Percentiles rank a stretch among this genome's conserved stretches.
phyloP scores from a whole-genome alignment of 2,329 filamentous ascomycete species.

The Aspergillus pseudonomiae region DNA sequence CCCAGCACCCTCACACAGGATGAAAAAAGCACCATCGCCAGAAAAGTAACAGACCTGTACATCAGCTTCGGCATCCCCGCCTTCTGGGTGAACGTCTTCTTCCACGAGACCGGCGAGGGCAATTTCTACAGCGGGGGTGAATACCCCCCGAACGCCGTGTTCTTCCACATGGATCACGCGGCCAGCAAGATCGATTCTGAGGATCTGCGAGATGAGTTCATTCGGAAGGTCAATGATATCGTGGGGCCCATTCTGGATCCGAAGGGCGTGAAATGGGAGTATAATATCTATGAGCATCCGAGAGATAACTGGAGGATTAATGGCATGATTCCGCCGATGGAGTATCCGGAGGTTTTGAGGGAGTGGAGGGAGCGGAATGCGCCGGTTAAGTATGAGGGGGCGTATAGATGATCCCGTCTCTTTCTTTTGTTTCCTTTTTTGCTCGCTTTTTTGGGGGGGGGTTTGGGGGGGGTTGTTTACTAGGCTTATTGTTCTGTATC shows the following conservation, averaged over 20 bases:
- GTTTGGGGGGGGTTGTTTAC: too few relatives aligned
- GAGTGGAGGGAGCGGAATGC: constrained; percentile 4
- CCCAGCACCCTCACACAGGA: constrained; percentile 6
- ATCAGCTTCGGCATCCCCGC: neutral
- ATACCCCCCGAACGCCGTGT: constrained; percentile 1
- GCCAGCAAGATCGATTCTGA: constrained; percentile 11
- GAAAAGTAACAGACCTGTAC: constrained; percentile 10
- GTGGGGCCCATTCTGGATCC: constrained; percentile 6
- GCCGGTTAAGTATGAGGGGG: neutral
- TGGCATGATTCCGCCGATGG: constrained; percentile 12
- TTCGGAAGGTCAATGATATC: neutral
- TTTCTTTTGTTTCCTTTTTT: too few relatives aligned
- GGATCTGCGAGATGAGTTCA: constrained; percentile 6
- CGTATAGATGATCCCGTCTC: neutral
- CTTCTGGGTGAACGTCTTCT: constrained; percentile 5
- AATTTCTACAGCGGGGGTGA: constrained; percentile 8
- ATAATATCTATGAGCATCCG: constrained; percentile 13
- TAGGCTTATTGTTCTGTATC: too few relatives aligned
- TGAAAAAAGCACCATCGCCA: constrained; percentile 12
- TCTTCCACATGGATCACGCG: constrained; percentile 10
- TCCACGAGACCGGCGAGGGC: neutral
- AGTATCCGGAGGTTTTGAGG: neutral
- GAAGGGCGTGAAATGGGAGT: constrained; percentile 17
- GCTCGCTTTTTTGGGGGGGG: too few relatives aligned
- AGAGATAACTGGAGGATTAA: constrained; percentile 18